Conservation (phyloP, 1,139 yeast species). For the Yamadazyma triangularis region DNA sequence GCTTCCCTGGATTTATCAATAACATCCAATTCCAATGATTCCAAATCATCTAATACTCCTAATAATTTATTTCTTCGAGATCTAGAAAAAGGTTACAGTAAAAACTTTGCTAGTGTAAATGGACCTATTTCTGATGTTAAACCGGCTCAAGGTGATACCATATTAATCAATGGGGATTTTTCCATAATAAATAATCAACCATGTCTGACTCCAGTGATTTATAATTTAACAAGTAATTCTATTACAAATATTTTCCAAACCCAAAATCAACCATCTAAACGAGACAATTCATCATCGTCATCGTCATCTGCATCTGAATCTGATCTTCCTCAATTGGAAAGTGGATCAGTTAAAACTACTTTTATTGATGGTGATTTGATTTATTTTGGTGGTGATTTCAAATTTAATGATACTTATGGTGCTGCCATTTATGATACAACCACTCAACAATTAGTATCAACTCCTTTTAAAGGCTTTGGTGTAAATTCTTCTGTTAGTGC, state of each 20-base stretch:
- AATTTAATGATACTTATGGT: conserved; percentile 52
- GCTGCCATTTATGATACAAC: conserved; percentile 63
- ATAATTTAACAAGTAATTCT: conserved; percentile 44
- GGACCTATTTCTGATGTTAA: conserved; percentile 32
- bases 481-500: conserved; percentile 55
- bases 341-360: conserved; percentile 53
- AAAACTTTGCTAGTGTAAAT: conserved; percentile 26
- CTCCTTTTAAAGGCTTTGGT: conserved; percentile 80
- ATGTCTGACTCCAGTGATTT: conserved; percentile 50
- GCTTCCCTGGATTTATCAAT: conserved; percentile 22
- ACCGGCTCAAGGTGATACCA: conserved; percentile 21
- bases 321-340: conserved; percentile 16
- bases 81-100: conserved; percentile 21
- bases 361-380: conserved; percentile 45
- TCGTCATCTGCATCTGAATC: conserved; percentile 19
- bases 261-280: not conserved
- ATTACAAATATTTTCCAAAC: conserved; percentile 31
- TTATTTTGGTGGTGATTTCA: conserved; percentile 79
- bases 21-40: not conserved
- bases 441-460: conserved; percentile 34
- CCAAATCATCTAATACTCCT: conserved; percentile 2
- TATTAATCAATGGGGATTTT: conserved; percentile 46
- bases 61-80: conserved; percentile 30
- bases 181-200: conserved; percentile 29
- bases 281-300: conserved; percentile 5